phyloP scores from a whole-genome alignment of 129 eudicot genomes.

The Calendula officinalis region DNA sequence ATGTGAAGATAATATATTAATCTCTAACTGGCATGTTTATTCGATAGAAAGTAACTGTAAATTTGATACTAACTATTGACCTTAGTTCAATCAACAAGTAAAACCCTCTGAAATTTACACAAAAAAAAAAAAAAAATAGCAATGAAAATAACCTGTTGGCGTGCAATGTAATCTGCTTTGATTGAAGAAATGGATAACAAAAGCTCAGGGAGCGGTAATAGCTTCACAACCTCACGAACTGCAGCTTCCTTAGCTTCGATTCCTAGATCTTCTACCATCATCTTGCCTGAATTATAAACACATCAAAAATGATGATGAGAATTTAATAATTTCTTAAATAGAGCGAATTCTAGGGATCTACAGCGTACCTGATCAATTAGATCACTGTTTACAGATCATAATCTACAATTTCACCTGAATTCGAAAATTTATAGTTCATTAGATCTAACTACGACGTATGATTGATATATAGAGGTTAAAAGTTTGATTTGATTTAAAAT shows the following conservation, averaged over 20 bases:
- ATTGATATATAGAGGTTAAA: neutral
- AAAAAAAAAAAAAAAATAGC: neutral
- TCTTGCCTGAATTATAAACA: constrained; percentile 25
- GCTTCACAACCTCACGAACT: constrained; percentile 99
- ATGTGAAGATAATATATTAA: too few relatives aligned
- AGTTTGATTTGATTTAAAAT: neutral
- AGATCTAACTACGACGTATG: neutral
- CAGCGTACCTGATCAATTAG: neutral
- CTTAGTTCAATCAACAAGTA: too few relatives aligned
- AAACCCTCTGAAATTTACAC: too few relatives aligned
- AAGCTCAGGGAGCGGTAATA: constrained; percentile 87
- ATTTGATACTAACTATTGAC: too few relatives aligned
- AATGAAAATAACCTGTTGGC: constrained; percentile 68
- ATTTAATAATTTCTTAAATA: neutral
- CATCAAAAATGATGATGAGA: neutral
- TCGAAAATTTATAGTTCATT: neutral
- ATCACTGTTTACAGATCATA: neutral
- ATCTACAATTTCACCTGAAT: neutral
- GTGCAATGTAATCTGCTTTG: constrained; percentile 92
- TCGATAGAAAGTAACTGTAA: too few relatives aligned
- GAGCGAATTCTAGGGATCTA: neutral
- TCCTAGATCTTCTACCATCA: constrained; percentile 97
- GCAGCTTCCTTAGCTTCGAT: constrained; percentile 94
- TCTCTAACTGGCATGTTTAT: too few relatives aligned
- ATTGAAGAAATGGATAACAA: constrained; percentile 81